A percentile compares a stretch with the other conserved stretches of the same genome.
Conservation (phyloP, 805 yeast genomes). For the Starmerella stigmatis region DNA sequence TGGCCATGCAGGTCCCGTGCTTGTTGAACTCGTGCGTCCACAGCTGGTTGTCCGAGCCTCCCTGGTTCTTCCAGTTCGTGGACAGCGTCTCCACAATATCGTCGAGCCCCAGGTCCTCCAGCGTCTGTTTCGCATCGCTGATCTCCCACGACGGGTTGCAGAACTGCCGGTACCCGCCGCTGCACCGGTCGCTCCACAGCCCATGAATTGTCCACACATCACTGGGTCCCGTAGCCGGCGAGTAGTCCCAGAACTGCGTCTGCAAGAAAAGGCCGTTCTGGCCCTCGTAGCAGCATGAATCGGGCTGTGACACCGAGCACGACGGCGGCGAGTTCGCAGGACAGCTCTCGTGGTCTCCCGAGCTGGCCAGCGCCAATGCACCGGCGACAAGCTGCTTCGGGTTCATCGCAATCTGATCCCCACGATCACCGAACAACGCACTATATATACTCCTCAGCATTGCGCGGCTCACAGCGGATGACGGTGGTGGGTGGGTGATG, state of each 20-base stretch:
- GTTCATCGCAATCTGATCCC: not conserved
- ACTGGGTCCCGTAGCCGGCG: slow-evolving; percentile 60
- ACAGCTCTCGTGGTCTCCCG: slow-evolving; percentile 28
- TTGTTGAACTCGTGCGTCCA: slow-evolving; percentile 93
- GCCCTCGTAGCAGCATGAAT: slow-evolving; percentile 74
- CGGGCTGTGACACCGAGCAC: slow-evolving; percentile 28
- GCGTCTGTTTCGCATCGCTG: slow-evolving; percentile 38
- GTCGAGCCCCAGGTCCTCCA: slow-evolving; percentile 35
- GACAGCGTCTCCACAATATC: slow-evolving; percentile 50
- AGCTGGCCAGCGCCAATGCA: slow-evolving; percentile 5
- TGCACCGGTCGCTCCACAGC: slow-evolving; percentile 81
- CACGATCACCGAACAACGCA: not conserved
- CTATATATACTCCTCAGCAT: slow-evolving; percentile 1
- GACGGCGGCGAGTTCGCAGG: slow-evolving; percentile 31
- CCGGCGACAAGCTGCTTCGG: not conserved
- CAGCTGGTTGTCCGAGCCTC: slow-evolving; percentile 54
- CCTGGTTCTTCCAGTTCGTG: slow-evolving; percentile 60
- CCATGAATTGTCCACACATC: slow-evolving; percentile 75
- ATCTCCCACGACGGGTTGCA: slow-evolving; percentile 57
- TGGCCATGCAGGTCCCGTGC: slow-evolving; percentile 86
- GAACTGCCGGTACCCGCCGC: slow-evolving; percentile 69
- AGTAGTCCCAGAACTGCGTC: slow-evolving; percentile 90
- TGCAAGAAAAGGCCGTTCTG: slow-evolving; percentile 76
- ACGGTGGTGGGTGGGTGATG: too few relatives aligned
- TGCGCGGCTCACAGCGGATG: not conserved